Evolutionary conservation across 805 yeast species (phyloP).

Genomic region (Maudiozyma saulgeensis): DNA sequence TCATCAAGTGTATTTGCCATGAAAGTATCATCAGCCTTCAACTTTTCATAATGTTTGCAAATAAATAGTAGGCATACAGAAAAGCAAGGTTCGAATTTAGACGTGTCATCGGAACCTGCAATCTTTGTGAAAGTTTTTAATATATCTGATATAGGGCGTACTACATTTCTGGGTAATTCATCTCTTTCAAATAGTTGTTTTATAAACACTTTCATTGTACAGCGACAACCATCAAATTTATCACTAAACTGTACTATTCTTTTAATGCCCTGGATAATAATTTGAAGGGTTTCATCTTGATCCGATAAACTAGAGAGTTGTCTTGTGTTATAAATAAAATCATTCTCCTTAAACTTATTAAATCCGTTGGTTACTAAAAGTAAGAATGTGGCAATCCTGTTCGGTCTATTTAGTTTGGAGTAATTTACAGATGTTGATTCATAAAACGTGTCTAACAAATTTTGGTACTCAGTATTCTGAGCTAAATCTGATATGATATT

Average conservation of each 20-base stretch:
- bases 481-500: slow-evolving; percentile 31
- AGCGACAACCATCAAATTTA: background rate
- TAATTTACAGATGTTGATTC: slow-evolving; percentile 25
- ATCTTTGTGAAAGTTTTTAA: background rate
- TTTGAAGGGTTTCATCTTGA: background rate
- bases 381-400: slow-evolving; percentile 35
- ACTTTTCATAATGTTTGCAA: background rate
- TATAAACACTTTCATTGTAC: background rate
- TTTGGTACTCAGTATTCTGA: slow-evolving; percentile 19
- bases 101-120: background rate
- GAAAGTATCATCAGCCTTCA: background rate
- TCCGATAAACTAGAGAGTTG: slow-evolving; percentile 21
- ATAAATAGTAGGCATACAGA: background rate
- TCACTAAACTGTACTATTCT: background rate
- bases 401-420: slow-evolving; percentile 20
- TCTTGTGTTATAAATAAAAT: slow-evolving; percentile 30
- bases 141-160: background rate
- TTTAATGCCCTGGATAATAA: background rate
- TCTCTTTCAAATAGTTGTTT: background rate
- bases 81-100: background rate
- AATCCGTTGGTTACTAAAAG: slow-evolving; percentile 33
- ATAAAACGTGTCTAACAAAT: slow-evolving; percentile 31
- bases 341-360: slow-evolving; percentile 27
- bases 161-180: background rate
- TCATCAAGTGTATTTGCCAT: background rate